phyloP scores from a whole-genome alignment of 495 filamentous ascomycete genomes.

The Articulospora tetracladia region DNA sequence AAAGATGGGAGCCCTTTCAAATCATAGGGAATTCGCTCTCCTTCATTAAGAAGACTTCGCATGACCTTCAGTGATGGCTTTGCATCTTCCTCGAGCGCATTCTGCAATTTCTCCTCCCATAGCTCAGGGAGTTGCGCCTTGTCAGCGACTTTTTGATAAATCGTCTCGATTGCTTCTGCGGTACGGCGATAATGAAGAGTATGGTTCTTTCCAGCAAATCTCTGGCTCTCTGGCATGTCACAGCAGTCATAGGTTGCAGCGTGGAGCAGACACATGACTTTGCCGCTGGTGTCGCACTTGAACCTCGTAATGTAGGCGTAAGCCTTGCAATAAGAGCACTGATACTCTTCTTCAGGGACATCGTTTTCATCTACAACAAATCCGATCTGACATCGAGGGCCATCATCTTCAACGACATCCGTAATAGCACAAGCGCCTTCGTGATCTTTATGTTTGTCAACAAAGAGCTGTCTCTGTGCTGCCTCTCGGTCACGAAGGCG shows the following conservation, averaged over 20 bases:
- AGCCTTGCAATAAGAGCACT: conserved; percentile 87
- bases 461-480: conserved; percentile 60
- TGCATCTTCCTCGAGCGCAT: conserved; percentile 73
- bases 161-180: conserved; percentile 60
- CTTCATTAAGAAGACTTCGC: conserved; percentile 81
- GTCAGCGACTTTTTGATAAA: conserved; percentile 76
- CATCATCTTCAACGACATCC: conserved; percentile 23
- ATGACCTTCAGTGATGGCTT: conserved; percentile 83
- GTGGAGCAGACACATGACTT: conserved; percentile 74
- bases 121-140: conserved; percentile 80
- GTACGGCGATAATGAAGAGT: conserved; percentile 70
- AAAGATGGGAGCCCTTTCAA: conserved; percentile 79
- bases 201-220: conserved; percentile 59
- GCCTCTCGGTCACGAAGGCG: conserved; percentile 72
- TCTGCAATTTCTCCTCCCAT: conserved; percentile 90
- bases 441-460: conserved; percentile 53
- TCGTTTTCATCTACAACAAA: conserved; percentile 50
- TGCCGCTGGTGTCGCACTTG: conserved; percentile 71
- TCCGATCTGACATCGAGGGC: conserved; percentile 25
- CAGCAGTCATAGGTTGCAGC: conserved; percentile 79
- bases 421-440: conserved; percentile 35
- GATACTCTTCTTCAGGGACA: conserved; percentile 82
- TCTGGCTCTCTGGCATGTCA: conserved; percentile 54
- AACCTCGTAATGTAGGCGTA: conserved; percentile 91
- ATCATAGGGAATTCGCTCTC: conserved; percentile 95